Conservation (phyloP, 306 rosid species). For the Casuarina glauca region DNA sequence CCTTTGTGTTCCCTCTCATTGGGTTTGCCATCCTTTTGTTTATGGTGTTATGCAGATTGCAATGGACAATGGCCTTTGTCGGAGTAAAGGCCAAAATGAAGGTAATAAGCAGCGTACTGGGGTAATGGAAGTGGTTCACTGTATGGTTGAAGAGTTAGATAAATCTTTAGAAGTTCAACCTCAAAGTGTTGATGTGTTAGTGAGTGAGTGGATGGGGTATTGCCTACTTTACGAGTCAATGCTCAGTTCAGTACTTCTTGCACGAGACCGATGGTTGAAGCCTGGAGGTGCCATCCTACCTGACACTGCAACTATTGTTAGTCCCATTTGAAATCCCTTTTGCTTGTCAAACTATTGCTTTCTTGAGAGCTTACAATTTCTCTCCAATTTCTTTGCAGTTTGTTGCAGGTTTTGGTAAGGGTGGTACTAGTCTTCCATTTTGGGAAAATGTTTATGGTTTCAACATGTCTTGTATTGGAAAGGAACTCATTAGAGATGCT, state of each 20-base stretch:
- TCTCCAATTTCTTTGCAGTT: conserved; percentile 69
- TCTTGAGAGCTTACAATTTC: conserved; percentile 6
- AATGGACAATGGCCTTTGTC: conserved; percentile 61
- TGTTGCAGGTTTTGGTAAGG: conserved; percentile 95
- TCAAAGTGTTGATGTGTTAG: conserved; percentile 75
- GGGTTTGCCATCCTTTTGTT: conserved; percentile 1
- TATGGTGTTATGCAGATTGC: conserved; percentile 58
- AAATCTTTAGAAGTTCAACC: conserved; percentile 61
- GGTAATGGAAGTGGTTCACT: conserved; percentile 70
- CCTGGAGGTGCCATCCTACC: conserved; percentile 97
- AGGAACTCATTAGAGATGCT: conserved; percentile 75
- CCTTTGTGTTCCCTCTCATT: conserved; percentile 20
- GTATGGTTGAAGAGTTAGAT: conserved; percentile 85
- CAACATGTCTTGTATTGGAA: conserved; percentile 80
- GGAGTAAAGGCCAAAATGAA: conserved; percentile 38
- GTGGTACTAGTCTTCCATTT: conserved; percentile 88
- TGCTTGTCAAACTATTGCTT: background rate
- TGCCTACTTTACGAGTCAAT: conserved; percentile 91
- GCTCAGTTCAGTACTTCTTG: conserved; percentile 91
- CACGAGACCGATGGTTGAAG: conserved; percentile 89
- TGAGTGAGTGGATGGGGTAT: conserved; percentile 99
- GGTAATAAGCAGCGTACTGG: conserved; percentile 39
- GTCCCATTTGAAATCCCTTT: conserved; percentile 26
- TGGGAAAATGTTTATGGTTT: conserved; percentile 85
- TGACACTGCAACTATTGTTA: conserved; percentile 89